Evolutionary conservation across 495 filamentous ascomycete species (phyloP).

Genomic region (Aspergillus baeticus): DNA sequence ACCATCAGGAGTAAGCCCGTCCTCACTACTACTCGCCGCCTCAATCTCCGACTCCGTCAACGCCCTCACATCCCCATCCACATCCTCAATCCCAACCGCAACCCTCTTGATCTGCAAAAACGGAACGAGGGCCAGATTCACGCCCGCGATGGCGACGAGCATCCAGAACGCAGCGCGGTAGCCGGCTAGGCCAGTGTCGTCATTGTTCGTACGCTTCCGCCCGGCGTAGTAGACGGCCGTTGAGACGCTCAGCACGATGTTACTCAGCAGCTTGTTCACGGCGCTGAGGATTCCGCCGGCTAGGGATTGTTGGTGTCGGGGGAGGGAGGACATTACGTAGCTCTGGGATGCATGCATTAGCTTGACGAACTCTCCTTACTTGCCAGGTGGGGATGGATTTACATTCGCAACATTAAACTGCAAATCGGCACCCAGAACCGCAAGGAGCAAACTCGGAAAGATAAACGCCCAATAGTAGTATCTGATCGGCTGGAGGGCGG

Average conservation of each 20-base stretch:
- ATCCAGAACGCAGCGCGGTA: conserved; percentile 7
- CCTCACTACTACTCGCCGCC: too few species aligned
- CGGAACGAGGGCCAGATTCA: conserved; percentile 2
- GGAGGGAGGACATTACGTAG: conserved; percentile 41
- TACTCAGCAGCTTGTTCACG: conserved; percentile 27
- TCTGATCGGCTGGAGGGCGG: conserved; percentile 33
- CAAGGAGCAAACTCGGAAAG: conserved; percentile 51
- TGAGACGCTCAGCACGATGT: conserved; percentile 3
- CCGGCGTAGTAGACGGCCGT: conserved; percentile 8
- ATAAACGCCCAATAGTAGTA: conserved; percentile 57
- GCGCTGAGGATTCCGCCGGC: conserved; percentile 41
- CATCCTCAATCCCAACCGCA: too few species aligned
- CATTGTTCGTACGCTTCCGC: not conserved
- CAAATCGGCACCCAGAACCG: conserved; percentile 54
- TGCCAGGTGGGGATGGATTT: not conserved
- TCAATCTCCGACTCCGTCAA: not conserved
- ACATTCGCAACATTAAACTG: conserved; percentile 62
- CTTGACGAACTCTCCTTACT: too few species aligned
- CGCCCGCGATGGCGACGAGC: not conserved
- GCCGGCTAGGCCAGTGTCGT: not conserved
- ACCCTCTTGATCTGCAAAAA: conserved; percentile 1
- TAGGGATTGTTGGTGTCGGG: conserved; percentile 33
- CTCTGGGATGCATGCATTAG: not conserved
- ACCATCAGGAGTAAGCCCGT: too few species aligned
- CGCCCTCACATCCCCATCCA: not conserved